These are phyloP conservation scores for Emericellopsis cladophorae DNA, from an alignment of 2,329 filamentous ascomycete genomes.

Conservation along the genomic window DNA sequence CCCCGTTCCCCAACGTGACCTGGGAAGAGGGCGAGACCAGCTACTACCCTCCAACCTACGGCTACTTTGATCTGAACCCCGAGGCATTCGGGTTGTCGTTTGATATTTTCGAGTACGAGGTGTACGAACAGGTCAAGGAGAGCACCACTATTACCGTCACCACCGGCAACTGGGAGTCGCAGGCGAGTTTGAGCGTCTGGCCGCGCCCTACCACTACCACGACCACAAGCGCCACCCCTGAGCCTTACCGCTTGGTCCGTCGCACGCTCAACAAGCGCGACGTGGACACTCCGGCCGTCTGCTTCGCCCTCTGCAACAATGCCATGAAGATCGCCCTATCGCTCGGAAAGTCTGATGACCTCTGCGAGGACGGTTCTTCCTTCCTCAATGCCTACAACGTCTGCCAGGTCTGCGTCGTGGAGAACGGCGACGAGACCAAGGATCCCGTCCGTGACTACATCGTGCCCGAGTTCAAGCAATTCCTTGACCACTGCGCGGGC, in stretches of 20 bases:
- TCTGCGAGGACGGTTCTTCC: constrained; percentile 29
- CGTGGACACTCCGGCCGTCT: constrained; percentile 27
- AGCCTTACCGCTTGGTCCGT: not conserved
- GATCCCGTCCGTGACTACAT: constrained; percentile 20
- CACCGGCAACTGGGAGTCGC: constrained; percentile 43
- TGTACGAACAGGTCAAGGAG: constrained; percentile 20
- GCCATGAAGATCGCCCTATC: constrained; percentile 30
- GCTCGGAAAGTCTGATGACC: constrained; percentile 29
- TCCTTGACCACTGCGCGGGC: constrained; percentile 28
- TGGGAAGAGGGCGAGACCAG: constrained; percentile 32
- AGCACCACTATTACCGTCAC: constrained; percentile 28
- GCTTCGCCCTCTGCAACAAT: constrained; percentile 40
- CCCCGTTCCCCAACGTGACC: constrained; percentile 15
- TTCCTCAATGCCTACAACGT: constrained; percentile 22
- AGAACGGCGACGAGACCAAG: constrained; percentile 11
- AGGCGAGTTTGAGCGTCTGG: constrained; percentile 28
- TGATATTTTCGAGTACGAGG: constrained; percentile 42
- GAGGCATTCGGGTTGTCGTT: constrained; percentile 49
- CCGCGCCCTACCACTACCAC: constrained; percentile 8
- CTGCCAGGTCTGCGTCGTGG: constrained; percentile 30
- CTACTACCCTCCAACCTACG: constrained; percentile 35
- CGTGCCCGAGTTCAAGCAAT: constrained; percentile 26
- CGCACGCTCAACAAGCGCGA: constrained; percentile 24
- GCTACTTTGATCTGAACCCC: constrained; percentile 54
- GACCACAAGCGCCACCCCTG: not conserved